Evolutionary conservation across 1,284 basidiomycete species (phyloP).

Genomic region (Moesziomyces antarcticus): DNA sequence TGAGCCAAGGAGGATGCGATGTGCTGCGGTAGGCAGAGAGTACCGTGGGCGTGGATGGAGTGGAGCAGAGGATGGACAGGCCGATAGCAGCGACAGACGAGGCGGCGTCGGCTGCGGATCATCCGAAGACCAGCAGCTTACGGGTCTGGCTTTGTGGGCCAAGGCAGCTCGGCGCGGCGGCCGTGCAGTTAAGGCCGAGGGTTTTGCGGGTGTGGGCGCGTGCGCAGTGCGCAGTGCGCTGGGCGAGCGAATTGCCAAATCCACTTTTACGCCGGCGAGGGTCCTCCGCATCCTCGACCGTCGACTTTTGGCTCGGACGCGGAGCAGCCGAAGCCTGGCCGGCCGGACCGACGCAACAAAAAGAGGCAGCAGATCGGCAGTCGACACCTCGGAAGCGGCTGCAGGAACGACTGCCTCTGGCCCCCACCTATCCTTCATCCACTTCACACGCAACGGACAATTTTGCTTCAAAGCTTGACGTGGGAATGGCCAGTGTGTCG

Average conservation of each 20-base stretch:
- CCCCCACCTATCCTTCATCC: too few relatives aligned
- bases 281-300: neutral
- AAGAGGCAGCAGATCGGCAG: neutral
- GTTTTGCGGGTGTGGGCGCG: too few relatives aligned
- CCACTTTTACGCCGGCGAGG: neutral
- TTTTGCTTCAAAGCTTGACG: too few relatives aligned
- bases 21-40: too few relatives aligned
- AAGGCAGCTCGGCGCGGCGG: neutral
- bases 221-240: too few relatives aligned
- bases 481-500: too few relatives aligned
- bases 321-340: neutral
- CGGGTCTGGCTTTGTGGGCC: neutral
- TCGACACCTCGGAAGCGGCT: neutral
- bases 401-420: neutral
- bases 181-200: too few relatives aligned
- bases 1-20: neutral
- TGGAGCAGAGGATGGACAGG: too few relatives aligned
- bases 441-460: too few relatives aligned
- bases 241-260: too few relatives aligned
- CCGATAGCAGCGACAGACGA: neutral
- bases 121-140: slow-evolving; percentile 14
- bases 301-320: too few relatives aligned
- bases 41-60: too few relatives aligned
- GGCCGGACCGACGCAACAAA: neutral
- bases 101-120: slow-evolving; percentile 11